Evolutionary conservation across 2,329 filamentous ascomycete genomes (phyloP), one percentile per base, ranked within the genome.

Genomic region (Fusarium goolgardi): DNA sequence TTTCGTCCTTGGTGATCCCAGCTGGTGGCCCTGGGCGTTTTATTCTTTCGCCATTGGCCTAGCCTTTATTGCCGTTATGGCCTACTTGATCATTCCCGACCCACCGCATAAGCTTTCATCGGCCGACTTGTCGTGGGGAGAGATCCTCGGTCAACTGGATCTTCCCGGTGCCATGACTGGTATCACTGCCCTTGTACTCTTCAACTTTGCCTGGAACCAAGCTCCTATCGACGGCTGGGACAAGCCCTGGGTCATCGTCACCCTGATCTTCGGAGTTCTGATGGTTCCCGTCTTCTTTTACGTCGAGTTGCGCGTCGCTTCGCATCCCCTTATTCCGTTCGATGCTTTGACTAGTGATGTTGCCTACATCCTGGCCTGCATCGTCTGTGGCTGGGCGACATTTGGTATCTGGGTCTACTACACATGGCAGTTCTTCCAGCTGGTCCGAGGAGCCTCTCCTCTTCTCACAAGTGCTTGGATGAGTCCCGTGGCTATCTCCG

Each of bases 191-290:
- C 78, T 91, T 25, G 80, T 90, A 0, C 79, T 91, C 20, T 82
- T 91, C 77, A 90, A 90, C 73, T 86, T 91, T 69, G 86, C 88
- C 1, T 90, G 87, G 86, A 91, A 89, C 60, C 88, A 91, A 72
- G 88, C 86, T 0, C 83, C 86, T 0, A 79, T 86, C 0, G 84
- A 82, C 3, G 87, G 87, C 3, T 91, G 89, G 89, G 68, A 77
- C 2, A 79, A 81, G 9, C 79, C 86, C 0, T 87, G 87, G 56
- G 80, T 88, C n/a, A 84, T 86, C 60, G 78, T 85, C 0, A 77
- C 85, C 1, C 78, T 92, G 1, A 83, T 90, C 37, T 62, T 90
- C 4, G 88, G 89, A 0, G 58, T 86, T 3, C 37, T 88, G 0
- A 76, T 90, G 4, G 79, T 89, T 3, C 77, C 75, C 0, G 70